A percentile compares a stretch with the other conserved stretches of the same genome.
These are phyloP conservation scores for Arthrinium puccinioides DNA, from an alignment of 2,329 filamentous ascomycete genomes.

Conservation along the genomic window DNA sequence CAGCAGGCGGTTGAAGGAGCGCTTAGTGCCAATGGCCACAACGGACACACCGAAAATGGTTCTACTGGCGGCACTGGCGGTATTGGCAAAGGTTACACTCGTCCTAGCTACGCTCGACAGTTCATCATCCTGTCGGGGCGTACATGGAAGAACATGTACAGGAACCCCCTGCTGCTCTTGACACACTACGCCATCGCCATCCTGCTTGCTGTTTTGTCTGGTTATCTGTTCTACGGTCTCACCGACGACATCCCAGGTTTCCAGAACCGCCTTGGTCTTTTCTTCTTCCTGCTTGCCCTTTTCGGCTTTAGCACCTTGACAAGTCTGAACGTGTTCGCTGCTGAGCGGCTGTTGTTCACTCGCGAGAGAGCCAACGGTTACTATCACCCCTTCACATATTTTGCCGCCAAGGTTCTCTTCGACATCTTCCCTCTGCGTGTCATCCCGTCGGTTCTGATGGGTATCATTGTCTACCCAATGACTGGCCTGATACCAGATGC, in stretches of 20 bases:
- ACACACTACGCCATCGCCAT: conserved; percentile 98
- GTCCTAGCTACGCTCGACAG: conserved; percentile 72
- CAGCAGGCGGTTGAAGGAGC: conserved; percentile 58
- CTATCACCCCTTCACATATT: conserved; percentile 90
- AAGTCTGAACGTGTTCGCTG: conserved; percentile 85
- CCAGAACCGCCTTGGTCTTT: conserved; percentile 92
- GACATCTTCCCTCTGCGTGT: conserved; percentile 93
- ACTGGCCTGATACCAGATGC: conserved; percentile 80
- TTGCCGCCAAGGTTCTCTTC: conserved; percentile 93
- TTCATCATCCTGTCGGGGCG: conserved; percentile 84
- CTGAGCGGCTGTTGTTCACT: conserved; percentile 84
- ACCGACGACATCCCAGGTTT: conserved; percentile 96
- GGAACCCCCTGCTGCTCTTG: conserved; percentile 96
- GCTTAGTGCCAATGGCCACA: conserved; percentile 58
- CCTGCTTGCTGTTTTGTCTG: conserved; percentile 84
- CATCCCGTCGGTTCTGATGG: conserved; percentile 90
- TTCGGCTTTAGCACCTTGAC: conserved; percentile 97
- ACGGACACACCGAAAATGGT: conserved; percentile 38
- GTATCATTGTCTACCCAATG: conserved; percentile 96
- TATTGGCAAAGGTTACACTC: conserved; percentile 73
- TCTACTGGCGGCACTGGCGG: conserved; percentile 46
- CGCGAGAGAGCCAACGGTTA: conserved; percentile 95
- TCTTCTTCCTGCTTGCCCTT: conserved; percentile 93
- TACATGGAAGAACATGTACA: conserved; percentile 95
- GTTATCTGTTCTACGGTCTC: conserved; percentile 91